phyloP scores from a whole-genome alignment of 31 red algal species.

The Porphyra umbilicalis region DNA sequence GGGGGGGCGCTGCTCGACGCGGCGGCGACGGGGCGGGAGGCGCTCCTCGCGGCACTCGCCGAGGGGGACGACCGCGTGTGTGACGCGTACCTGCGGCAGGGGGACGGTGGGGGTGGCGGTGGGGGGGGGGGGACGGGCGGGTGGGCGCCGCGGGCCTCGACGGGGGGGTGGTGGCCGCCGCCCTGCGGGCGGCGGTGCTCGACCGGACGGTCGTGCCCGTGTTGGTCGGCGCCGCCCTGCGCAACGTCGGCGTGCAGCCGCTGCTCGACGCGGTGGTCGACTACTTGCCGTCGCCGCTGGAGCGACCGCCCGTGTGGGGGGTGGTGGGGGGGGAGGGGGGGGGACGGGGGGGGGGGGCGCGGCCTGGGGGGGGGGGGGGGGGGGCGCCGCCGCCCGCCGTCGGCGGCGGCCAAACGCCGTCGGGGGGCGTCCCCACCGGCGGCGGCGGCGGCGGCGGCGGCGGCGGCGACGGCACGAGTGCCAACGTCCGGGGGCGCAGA shows the following conservation, averaged over 20 bases:
- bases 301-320: slow-evolving; percentile 34
- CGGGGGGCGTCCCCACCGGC: neutral
- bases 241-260: slow-evolving; percentile 69
- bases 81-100: slow-evolving; percentile 18
- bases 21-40: slow-evolving; percentile 13
- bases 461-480: no score
- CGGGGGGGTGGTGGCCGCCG: slow-evolving; percentile 4
- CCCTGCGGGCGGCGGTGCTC: slow-evolving; percentile 52
- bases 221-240: slow-evolving; percentile 87
- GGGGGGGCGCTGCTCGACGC: neutral
- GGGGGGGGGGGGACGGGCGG: neutral
- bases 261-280: slow-evolving; percentile 81
- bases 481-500: neutral
- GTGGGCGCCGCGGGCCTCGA: slow-evolving; percentile 22
- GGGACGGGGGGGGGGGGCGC: neutral
- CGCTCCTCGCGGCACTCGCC: slow-evolving; percentile 64
- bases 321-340: slow-evolving; percentile 3
- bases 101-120: neutral
- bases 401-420: neutral
- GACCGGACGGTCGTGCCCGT: slow-evolving; percentile 53
- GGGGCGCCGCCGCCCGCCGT: neutral
- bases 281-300: slow-evolving; percentile 75
- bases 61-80: slow-evolving; percentile 72
- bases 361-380: neutral
- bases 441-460: no score